phyloP scores from a whole-genome alignment of 495 filamentous ascomycete genomes.

The Astrocystis sublimbata region DNA sequence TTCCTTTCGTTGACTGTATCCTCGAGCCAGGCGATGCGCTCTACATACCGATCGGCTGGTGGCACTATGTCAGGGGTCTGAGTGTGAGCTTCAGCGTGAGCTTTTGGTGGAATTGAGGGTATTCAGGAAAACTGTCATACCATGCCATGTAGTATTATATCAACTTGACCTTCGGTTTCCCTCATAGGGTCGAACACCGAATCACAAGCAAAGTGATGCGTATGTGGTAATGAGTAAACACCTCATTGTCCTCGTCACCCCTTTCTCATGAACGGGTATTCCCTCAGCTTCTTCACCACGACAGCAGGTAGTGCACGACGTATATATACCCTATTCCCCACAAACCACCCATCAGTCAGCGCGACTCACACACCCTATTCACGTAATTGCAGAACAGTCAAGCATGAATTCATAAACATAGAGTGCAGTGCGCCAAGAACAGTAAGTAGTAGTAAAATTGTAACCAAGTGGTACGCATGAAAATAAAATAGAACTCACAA shows the following conservation, averaged over 20 bases:
- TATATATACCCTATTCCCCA: not conserved
- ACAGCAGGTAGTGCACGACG: not conserved
- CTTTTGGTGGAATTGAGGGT: constrained; percentile 88
- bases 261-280: constrained; percentile 2
- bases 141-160: too few species aligned
- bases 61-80: constrained; percentile 93
- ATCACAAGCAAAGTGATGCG: too few species aligned
- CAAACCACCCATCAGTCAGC: not conserved
- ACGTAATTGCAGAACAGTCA: not conserved
- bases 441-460: too few species aligned
- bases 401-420: too few species aligned
- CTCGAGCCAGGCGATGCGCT: constrained; percentile 79
- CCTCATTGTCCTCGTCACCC: too few species aligned
- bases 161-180: too few species aligned
- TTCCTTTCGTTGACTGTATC: constrained; percentile 76
- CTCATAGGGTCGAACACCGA: too few species aligned
- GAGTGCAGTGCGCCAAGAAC: too few species aligned
- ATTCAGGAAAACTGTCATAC: too few species aligned
- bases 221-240: too few species aligned
- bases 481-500: constrained; percentile 1
- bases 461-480: too few species aligned
- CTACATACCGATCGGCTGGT: constrained; percentile 95
- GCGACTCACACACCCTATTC: not conserved
- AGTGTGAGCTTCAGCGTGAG: constrained; percentile 91
- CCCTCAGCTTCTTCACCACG: not conserved